Percentiles rank a stretch among this genome's conserved stretches.
Conservation (phyloP, 2,329 filamentous ascomycete species). For the Alternaria triticina region DNA sequence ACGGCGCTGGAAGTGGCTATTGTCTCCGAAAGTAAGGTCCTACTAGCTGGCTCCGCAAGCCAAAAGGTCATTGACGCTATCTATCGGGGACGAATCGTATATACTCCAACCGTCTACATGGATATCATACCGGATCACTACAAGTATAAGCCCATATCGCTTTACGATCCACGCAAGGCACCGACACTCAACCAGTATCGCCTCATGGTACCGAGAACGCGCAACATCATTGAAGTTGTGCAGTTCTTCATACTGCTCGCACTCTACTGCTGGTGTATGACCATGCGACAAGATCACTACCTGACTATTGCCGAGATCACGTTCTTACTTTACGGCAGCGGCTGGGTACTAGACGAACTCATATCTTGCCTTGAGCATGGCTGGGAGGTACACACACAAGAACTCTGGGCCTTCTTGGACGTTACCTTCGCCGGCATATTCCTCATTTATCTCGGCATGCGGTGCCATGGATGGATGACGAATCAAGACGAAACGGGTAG, state of each 20-base stretch:
- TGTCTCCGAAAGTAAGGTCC: slow-evolving; percentile 78
- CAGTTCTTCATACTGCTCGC: slow-evolving; percentile 74
- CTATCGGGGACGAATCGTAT: slow-evolving; percentile 79
- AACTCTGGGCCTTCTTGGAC: slow-evolving; percentile 87
- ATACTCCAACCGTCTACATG: slow-evolving; percentile 81
- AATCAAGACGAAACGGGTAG: slow-evolving; percentile 59
- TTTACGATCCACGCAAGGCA: slow-evolving; percentile 78
- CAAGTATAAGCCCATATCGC: slow-evolving; percentile 79
- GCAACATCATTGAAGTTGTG: slow-evolving; percentile 75
- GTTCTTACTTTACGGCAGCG: slow-evolving; percentile 76
- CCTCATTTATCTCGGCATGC: slow-evolving; percentile 69
- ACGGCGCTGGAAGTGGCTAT: slow-evolving; percentile 85
- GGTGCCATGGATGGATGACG: slow-evolving; percentile 67
- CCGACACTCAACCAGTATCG: slow-evolving; percentile 85
- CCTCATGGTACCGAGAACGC: slow-evolving; percentile 78
- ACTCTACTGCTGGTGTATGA: slow-evolving; percentile 77
- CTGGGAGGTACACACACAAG: slow-evolving; percentile 84
- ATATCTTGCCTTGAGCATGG: slow-evolving; percentile 77
- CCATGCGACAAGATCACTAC: slow-evolving; percentile 64
- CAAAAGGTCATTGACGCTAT: slow-evolving; percentile 84
- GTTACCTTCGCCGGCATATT: slow-evolving; percentile 79
- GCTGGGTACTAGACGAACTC: slow-evolving; percentile 80
- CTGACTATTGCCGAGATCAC: slow-evolving; percentile 66
- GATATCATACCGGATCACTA: slow-evolving; percentile 87
- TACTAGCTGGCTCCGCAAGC: slow-evolving; percentile 77